Base-by-base conservation (phyloP, 306 rosid genomes). In the Rubus parviflorus region DNA sequence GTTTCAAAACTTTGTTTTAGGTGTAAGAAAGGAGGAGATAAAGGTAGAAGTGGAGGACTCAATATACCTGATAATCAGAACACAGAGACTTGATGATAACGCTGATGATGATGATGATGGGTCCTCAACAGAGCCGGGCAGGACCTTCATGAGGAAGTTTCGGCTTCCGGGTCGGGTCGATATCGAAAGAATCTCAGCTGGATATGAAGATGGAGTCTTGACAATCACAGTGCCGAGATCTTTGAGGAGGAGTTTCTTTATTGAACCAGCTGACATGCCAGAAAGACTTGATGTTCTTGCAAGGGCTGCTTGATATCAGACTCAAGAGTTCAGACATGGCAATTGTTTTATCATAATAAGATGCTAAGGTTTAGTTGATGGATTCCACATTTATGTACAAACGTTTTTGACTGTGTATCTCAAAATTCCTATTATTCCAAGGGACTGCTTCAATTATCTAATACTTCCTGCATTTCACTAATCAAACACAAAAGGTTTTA, bases 1-100 rank as follows among this genome's bases (percentile, higher is more conserved):
- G 4, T 11, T 68, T 22, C 54, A 35, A 41, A 43, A 19, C 61
- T 23, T 74, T 11, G 58, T 37, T 75, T n/a, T 56, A 91, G 98
- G 92, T 78, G 88, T 88, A 62, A 86, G 88, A 78, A 91, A 89
- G 79, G 92, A 91, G 84, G 97, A 89, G 38, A 81, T 89, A 4
- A 93, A 80, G 72, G 92, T 93, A 52, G 93, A 91, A 83, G 88
- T 91, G 74, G 97, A 88, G 85, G 93, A 89, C 65, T 93, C 97
- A 25, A 85, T 75, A 53, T 93, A 88, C 82, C 88, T 91, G 9
- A 84, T 88, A 17, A 93, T 93, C 65, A 82, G 90, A 79, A 89
- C 95, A 5, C 83, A 85, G 79, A 89, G 85, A 40, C 80, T 71
- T 19, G 86, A 89, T 72, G 93, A 78, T 19, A 85, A 89, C 68